Conservation (phyloP, 768 basidiomycete species). For the Tulasnella sp. region DNA sequence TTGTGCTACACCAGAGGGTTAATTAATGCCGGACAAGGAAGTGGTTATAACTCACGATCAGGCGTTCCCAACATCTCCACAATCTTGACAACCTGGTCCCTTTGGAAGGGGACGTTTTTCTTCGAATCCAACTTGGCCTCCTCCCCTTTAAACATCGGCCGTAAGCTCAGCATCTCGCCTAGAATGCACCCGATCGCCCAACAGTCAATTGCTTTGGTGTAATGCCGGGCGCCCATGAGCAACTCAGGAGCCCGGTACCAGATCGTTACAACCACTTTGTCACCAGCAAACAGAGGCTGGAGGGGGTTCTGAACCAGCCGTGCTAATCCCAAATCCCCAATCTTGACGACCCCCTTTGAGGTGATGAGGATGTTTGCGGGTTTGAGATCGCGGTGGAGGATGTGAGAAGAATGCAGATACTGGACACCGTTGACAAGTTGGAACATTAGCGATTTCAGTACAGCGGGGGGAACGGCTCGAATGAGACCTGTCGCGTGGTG, state of each 20-base stretch:
- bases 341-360: constrained; percentile 79
- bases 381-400: constrained; percentile 94
- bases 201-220: constrained; percentile 90
- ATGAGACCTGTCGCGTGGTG: constrained; percentile 90
- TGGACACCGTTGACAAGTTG: constrained; percentile 89
- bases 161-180: constrained; percentile 82
- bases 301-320: constrained; percentile 83
- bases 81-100: constrained; percentile 91
- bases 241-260: constrained; percentile 99
- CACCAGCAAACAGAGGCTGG: constrained; percentile 81
- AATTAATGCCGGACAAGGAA: not conserved
- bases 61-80: constrained; percentile 89
- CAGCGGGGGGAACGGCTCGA: constrained; percentile 38
- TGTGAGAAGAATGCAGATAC: constrained; percentile 89
- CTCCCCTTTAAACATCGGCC: constrained; percentile 98
- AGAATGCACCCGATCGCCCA: constrained; percentile 99
- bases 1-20: too few relatives aligned
- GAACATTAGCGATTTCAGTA: constrained; percentile 87
- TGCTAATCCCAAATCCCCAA: constrained; percentile 94
- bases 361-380: constrained; percentile 98
- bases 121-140: constrained; percentile 95
- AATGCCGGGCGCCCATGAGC: constrained; percentile 91
- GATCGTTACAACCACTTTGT: constrained; percentile 98
- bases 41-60: constrained; percentile 42
- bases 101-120: constrained; percentile 95